phyloP scores from a whole-genome alignment of 768 basidiomycete genomes.

The Boletus sp. region DNA sequence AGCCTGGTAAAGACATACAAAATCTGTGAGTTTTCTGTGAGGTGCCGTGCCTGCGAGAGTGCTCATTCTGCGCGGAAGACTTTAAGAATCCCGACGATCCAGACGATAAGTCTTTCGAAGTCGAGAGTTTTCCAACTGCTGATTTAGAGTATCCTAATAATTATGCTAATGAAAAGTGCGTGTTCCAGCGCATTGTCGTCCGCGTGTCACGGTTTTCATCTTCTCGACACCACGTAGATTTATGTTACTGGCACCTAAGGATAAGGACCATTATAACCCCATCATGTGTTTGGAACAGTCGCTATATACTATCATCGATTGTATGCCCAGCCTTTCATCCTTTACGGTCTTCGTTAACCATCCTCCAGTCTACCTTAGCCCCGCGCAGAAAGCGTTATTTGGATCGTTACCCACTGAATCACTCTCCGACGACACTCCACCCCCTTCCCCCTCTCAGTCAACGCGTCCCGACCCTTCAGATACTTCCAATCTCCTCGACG shows the following conservation, averaged over 20 bases:
- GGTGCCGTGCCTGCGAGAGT: neutral
- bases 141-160: conserved; percentile 80
- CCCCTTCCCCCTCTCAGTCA: conserved; percentile 34
- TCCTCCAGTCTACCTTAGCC: conserved; percentile 59
- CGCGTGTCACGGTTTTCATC: neutral
- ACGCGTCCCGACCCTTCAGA: conserved; percentile 31
- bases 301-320: conserved; percentile 68
- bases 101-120: conserved; percentile 60
- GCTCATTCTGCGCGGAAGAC: conserved; percentile 41
- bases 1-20: conserved; percentile 65
- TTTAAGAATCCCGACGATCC: conserved; percentile 67
- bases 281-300: conserved; percentile 74
- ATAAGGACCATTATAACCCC: conserved; percentile 85
- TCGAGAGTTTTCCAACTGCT: conserved; percentile 58
- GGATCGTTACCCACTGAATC: conserved; percentile 56
- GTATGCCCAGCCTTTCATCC: conserved; percentile 39
- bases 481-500: conserved; percentile 30
- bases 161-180: conserved; percentile 63
- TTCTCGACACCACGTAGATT: conserved; percentile 43
- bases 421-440: conserved; percentile 26
- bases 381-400: conserved; percentile 60
- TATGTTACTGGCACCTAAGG: conserved; percentile 74
- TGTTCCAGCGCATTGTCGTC: neutral
- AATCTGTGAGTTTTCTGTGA: conserved; percentile 46
- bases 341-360: conserved; percentile 5